Conservation (phyloP, 2,329 filamentous ascomycete species). For the Penicillium sp. region DNA sequence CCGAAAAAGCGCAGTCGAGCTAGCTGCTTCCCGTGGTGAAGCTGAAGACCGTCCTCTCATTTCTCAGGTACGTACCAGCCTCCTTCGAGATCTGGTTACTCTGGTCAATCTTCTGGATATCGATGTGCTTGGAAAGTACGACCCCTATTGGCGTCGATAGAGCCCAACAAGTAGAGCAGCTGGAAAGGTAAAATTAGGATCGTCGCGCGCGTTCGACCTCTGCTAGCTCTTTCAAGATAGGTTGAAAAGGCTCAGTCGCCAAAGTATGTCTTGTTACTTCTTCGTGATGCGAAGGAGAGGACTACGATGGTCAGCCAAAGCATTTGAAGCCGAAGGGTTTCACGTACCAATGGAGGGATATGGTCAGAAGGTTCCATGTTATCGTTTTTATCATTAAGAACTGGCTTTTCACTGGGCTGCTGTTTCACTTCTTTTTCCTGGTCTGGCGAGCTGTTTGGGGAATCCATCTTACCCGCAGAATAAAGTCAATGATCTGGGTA, state of each 20-base stretch:
- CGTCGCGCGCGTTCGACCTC: not conserved
- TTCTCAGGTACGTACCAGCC: too few relatives aligned
- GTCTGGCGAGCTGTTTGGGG: too few relatives aligned
- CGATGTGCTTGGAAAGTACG: not conserved
- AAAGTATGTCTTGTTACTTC: not conserved
- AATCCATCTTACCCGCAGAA: too few relatives aligned
- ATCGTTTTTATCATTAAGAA: not conserved
- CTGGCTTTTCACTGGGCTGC: too few relatives aligned
- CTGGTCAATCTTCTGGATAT: not conserved
- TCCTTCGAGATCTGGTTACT: not conserved
- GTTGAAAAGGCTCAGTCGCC: not conserved
- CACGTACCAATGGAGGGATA: not conserved
- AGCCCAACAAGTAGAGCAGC: not conserved
- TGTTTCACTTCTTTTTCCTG: too few relatives aligned
- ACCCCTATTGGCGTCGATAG: not conserved
- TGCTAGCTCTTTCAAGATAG: not conserved
- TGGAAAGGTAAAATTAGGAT: too few relatives aligned
- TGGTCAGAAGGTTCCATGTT: not conserved
- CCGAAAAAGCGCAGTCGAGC: too few relatives aligned
- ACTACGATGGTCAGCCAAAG: not conserved
- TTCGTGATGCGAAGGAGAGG: conserved; percentile 28
- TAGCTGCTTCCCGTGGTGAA: too few relatives aligned
- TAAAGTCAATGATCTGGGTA: too few relatives aligned
- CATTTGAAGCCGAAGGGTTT: not conserved
- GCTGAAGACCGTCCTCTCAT: too few relatives aligned